Base-by-base conservation (phyloP, 345 rosid species). In the Euphorbia pulcherrima region DNA sequence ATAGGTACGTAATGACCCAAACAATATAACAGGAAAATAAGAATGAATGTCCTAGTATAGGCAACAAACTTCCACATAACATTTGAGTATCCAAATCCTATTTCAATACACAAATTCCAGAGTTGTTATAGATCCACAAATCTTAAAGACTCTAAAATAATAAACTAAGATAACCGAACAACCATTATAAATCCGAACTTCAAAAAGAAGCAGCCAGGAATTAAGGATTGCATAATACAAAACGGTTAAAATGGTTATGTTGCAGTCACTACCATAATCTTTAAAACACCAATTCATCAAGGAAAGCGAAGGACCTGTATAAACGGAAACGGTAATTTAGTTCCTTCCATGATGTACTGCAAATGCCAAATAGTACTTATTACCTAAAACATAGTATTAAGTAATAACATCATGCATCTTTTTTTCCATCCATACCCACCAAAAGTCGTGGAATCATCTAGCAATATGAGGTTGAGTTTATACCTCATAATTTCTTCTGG, bases 261-360 rank as follows among this genome's bases (percentile, higher is more conserved):
- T 40, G 18, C 29, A 27, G 12, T 61, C 18, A 39, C 10, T 11
- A 21, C 37, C 2, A 29, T 40, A 46, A 41, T 52, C 50, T 27
- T 50, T 29, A 23, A n/a, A 60, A 52, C 39, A 20, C 2, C 46
- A 29, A 4, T 8, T 65, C 7, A 68, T 64, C 37, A 53, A 20
- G 73, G 18, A 69, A 21, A 59, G 56, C 44, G 18, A 65, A 29
- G 46, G 51, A 50, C 9, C 3, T 5, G 18, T 48, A 50, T 6
- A 27, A n/a, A 16, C 13, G 52, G 46, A 55, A 54, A 52, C n/a
- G 65, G 26, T 28, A 46, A 13, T 64, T 40, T 47, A 41, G 18
- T 18, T 63, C 18, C 23, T 29, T 6, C 58, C 69, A 41, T 26
- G 62, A 75, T 65, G 64, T 75, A 72, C 46, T 53, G 52, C 44